Base-by-base conservation (phyloP, 2,329 filamentous ascomycete species). In the Allantophomopsis lycopodina region DNA sequence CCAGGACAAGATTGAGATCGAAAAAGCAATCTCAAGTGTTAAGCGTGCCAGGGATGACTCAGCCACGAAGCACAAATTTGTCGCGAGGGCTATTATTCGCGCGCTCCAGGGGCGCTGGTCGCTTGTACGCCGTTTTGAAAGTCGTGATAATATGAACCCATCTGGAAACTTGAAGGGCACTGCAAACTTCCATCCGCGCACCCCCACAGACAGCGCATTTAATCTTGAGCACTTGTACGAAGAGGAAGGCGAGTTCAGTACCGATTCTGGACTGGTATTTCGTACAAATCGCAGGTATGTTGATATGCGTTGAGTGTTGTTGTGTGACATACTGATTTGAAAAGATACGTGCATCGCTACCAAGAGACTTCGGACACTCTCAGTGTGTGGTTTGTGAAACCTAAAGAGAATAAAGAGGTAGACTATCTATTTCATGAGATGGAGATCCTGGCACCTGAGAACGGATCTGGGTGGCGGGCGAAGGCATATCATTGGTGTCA, bases 361-460 rank as follows among this genome's bases (percentile, higher is more conserved):
- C 73, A 35, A 76, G 79, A 46, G 49, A 40, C 42, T 8, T 60
- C 52, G 1, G 80, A 86, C 49, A 57, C 55, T 20, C 60, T 88
- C 16, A 81, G 73, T 43, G 76, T 82, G 1, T 88, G 82, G 82
- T 87, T 87, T 48, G 75, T 75, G 32, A 75, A 76, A 46, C 65
- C 70, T 1, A 72, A 80, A 13, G 76, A 83, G 46, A 58, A 65
- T 13, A 63, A 64, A 40, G 66, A 67, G 12, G 76, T 78, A 0
- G 82, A 86, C 52, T 82, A 86, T 46, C 61, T 87, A 15, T 89
- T 88, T 56, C 82, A 87, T 50, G 70, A 78, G 45, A 61, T 87
- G n/a, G 69, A 79, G 42, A 83, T 87, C 47, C 42, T 62, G 16
- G 46, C 61, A 7, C 60, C 63, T 0, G 50, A 49, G 2, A 45